Evolutionary conservation across 129 eudicot genomes (phyloP).

Genomic region (Mikania micrantha): DNA sequence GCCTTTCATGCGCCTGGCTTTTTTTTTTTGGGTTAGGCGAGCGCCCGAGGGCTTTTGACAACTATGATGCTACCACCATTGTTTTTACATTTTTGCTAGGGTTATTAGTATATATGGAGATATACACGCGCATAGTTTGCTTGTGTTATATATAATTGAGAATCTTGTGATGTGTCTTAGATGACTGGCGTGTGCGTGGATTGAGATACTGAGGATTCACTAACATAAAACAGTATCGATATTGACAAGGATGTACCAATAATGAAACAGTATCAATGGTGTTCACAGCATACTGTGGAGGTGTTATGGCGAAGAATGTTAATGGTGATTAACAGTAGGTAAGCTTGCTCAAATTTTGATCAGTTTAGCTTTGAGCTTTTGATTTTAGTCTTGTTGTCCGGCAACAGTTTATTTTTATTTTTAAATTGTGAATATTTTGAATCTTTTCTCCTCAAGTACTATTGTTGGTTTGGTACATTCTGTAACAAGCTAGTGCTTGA

Average conservation of each 20-base stretch:
- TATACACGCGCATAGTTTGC: no score
- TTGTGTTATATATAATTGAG: background rate
- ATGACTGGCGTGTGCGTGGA: conserved; percentile 5
- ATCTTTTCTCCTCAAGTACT: background rate
- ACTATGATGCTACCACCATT: no score
- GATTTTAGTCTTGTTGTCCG: background rate
- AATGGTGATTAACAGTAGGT: background rate
- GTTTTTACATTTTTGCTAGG: no score
- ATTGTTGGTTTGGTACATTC: background rate
- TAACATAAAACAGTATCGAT: no score
- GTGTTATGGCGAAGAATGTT: background rate
- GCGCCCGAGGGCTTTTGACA: no score
- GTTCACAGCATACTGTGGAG: conserved; percentile 4
- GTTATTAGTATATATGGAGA: no score
- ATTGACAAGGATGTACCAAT: no score
- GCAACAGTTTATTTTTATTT: background rate
- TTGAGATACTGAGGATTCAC: background rate
- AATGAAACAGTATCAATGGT: no score
- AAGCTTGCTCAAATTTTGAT: background rate
- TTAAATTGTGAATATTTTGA: background rate
- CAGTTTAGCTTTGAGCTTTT: background rate
- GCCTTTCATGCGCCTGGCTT: no score
- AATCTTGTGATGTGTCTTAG: conserved; percentile 1
- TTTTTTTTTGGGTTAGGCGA: no score
- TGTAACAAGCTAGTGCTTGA: no score